These are phyloP conservation scores for Oidiodendron maius DNA, from an alignment of 495 filamentous ascomycete species.

Conservation along the genomic window DNA sequence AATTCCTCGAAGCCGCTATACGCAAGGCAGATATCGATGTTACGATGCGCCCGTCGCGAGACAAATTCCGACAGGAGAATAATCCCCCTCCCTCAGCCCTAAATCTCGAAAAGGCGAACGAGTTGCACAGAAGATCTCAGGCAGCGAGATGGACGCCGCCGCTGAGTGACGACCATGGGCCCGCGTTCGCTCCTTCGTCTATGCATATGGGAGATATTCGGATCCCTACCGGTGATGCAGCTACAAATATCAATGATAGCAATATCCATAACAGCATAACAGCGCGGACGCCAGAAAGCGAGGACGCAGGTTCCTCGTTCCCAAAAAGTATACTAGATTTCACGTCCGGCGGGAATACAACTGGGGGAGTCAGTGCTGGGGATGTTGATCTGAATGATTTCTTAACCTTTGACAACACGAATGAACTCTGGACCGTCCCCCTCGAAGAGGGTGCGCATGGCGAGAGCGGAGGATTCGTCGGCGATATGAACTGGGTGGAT, in stretches of 20 bases:
- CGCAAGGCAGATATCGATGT: conserved; percentile 66
- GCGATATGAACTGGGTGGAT: conserved; percentile 22
- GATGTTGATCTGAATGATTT: conserved; percentile 19
- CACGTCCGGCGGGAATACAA: neutral
- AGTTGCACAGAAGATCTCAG: neutral
- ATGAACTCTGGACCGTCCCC: conserved; percentile 19
- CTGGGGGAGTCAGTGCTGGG: neutral
- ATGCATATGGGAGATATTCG: conserved; percentile 7
- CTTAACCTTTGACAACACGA: conserved; percentile 16
- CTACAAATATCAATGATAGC: neutral
- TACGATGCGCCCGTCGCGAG: conserved; percentile 4
- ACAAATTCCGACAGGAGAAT: neutral
- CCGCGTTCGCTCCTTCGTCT: neutral
- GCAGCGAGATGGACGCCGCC: conserved; percentile 9
- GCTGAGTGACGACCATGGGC: neutral
- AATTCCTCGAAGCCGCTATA: conserved; percentile 79
- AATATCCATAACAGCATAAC: conserved; percentile 3
- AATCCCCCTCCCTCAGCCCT: neutral
- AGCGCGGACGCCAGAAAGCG: conserved; percentile 11
- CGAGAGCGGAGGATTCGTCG: conserved; percentile 18
- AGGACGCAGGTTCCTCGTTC: neutral
- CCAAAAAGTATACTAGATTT: neutral
- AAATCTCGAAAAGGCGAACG: conserved; percentile 6
- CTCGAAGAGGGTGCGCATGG: conserved; percentile 21
- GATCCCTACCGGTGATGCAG: neutral